phyloP scores from a whole-genome alignment of 768 basidiomycete species.

The Mycena floridula region DNA sequence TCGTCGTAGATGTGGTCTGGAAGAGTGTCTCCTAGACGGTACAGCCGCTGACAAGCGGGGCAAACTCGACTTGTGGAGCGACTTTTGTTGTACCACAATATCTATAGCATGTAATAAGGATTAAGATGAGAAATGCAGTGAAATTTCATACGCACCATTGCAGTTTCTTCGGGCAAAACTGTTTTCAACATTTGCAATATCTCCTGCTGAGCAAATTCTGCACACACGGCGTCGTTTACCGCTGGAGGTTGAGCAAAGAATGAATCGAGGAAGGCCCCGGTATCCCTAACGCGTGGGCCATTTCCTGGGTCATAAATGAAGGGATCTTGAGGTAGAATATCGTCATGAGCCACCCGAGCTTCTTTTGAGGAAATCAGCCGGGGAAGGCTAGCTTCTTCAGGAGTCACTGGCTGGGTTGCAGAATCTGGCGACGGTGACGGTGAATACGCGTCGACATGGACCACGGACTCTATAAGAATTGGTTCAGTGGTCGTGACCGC shows the following conservation, averaged over 20 bases:
- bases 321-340: constrained; percentile 36
- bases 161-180: constrained; percentile 65
- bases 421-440: background rate
- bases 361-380: background rate
- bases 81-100: constrained; percentile 85
- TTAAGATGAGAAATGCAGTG: no score
- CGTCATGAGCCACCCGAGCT: background rate
- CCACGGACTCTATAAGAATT: background rate
- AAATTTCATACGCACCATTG: constrained; percentile 44
- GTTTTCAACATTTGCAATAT: constrained; percentile 67
- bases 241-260: constrained; percentile 65
- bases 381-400: background rate
- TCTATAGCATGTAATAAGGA: constrained; percentile 28
- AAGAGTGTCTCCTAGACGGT: constrained; percentile 60
- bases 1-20: constrained; percentile 31
- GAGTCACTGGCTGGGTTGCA: background rate
- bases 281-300: constrained; percentile 67
- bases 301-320: constrained; percentile 76
- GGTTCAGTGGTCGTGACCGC: background rate
- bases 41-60: constrained; percentile 71
- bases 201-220: constrained; percentile 73
- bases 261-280: constrained; percentile 58
- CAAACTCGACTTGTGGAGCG: constrained; percentile 65
- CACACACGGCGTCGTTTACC: constrained; percentile 59
- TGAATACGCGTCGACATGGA: background rate